Percentiles rank a stretch among this genome's conserved stretches.
phyloP scores from a whole-genome alignment of 2,329 filamentous ascomycete genomes.

The Ascochyta koolunga region DNA sequence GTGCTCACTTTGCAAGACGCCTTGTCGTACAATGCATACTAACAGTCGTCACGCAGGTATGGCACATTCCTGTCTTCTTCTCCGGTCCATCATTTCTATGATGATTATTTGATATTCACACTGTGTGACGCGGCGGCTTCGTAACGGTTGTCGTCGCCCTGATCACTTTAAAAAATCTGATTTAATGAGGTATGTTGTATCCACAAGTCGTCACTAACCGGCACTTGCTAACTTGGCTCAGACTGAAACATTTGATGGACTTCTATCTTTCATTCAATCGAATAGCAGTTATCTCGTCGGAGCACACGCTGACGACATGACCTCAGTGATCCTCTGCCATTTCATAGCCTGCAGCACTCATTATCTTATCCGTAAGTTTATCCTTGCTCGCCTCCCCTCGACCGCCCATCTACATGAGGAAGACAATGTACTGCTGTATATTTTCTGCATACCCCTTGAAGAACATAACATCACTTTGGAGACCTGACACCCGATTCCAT shows the following conservation, averaged over 20 bases:
- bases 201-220: neutral
- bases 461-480: conserved; percentile 69
- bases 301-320: conserved; percentile 30
- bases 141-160: conserved; percentile 58
- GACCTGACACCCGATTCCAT: conserved; percentile 58
- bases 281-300: conserved; percentile 17
- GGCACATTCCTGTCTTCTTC: conserved; percentile 34
- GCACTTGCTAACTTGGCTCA: conserved; percentile 32
- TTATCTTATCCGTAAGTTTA: conserved; percentile 21
- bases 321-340: conserved; percentile 10
- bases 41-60: conserved; percentile 41
- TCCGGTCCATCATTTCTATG: conserved; percentile 58
- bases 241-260: conserved; percentile 49
- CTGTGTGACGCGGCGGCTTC: conserved; percentile 66
- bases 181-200: conserved; percentile 67
- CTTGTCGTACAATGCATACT: conserved; percentile 17
- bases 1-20: conserved; percentile 8
- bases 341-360: neutral
- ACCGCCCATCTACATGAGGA: conserved; percentile 59
- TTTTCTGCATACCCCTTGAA: conserved; percentile 66
- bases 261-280: conserved; percentile 17
- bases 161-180: conserved; percentile 72
- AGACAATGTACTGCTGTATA: conserved; percentile 67
- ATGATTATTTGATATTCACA: conserved; percentile 72
- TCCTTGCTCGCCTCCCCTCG: neutral